phyloP scores from a whole-genome alignment of 768 basidiomycete genomes.

The Nevesoporus exiguus region DNA sequence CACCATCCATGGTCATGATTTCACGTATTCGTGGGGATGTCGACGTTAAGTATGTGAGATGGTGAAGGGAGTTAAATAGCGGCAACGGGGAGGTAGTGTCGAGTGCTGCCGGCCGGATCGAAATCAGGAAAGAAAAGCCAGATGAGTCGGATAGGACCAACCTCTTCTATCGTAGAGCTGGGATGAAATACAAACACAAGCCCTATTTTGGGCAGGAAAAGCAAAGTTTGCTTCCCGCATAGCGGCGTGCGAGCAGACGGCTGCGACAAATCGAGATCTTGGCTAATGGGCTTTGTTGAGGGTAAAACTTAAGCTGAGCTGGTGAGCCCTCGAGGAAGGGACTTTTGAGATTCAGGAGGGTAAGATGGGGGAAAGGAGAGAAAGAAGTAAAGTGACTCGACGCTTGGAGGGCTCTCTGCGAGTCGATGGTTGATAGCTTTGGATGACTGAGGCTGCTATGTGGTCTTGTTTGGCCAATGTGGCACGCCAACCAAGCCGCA shows the following conservation, averaged over 20 bases:
- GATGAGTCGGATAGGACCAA: constrained; percentile 36
- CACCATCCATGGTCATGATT: constrained; percentile 97
- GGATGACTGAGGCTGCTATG: constrained; percentile 31
- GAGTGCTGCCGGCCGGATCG: constrained; percentile 35
- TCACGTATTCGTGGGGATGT: constrained; percentile 97
- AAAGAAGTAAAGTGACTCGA: constrained; percentile 16
- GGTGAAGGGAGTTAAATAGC: constrained; percentile 90
- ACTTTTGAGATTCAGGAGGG: background rate
- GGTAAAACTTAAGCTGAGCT: background rate
- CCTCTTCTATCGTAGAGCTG: constrained; percentile 94
- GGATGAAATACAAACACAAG: constrained; percentile 90
- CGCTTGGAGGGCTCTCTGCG: constrained; percentile 8
- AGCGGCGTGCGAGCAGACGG: constrained; percentile 20
- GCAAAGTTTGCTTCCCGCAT: constrained; percentile 97
- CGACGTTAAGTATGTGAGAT: constrained; percentile 93
- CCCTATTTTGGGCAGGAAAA: constrained; percentile 92
- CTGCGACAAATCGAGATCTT: constrained; percentile 19
- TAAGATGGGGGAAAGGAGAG: constrained; percentile 6
- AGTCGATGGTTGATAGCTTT: constrained; percentile 30
- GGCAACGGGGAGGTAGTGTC: constrained; percentile 59
- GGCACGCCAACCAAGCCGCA: constrained; percentile 16
- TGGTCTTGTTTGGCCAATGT: constrained; percentile 31
- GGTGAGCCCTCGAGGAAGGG: background rate
- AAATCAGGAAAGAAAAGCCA: constrained; percentile 7
- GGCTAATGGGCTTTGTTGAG: constrained; percentile 4